These are phyloP conservation scores for Venturia pyrina DNA, from an alignment of 2,329 filamentous ascomycete genomes.

Conservation along the genomic window DNA sequence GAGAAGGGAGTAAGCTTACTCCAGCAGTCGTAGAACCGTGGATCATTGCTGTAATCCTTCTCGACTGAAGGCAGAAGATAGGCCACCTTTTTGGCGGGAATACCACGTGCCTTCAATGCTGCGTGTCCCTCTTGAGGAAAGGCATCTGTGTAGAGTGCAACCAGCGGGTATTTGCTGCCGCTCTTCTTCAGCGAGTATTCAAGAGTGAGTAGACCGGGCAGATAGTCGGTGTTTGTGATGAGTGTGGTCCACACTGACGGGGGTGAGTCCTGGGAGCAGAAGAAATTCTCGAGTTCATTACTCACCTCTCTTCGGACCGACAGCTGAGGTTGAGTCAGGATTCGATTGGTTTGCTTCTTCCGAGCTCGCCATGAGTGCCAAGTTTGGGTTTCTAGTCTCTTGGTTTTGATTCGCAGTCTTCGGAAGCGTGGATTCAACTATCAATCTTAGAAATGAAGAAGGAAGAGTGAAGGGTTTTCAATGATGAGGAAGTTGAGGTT, in stretches of 20 bases:
- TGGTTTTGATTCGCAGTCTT: too few species aligned
- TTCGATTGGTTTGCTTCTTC: conserved; percentile 8
- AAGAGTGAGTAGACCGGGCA: conserved; percentile 73
- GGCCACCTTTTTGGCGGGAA: conserved; percentile 59
- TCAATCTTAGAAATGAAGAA: too few species aligned
- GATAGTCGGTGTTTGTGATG: conserved; percentile 75
- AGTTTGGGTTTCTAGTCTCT: background rate
- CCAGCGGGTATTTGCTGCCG: conserved; percentile 61
- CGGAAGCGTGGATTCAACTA: too few species aligned
- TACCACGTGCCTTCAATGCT: conserved; percentile 59
- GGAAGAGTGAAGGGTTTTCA: too few species aligned
- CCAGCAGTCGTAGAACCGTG: conserved; percentile 85
- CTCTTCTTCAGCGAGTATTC: conserved; percentile 61
- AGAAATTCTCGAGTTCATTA: background rate
- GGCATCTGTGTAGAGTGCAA: conserved; percentile 72
- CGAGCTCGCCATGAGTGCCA: background rate
- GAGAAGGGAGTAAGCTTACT: conserved; percentile 74
- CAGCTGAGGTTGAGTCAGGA: conserved; percentile 19
- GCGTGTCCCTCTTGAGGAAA: conserved; percentile 59
- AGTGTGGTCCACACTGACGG: conserved; percentile 71
- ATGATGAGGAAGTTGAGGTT: background rate
- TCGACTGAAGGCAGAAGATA: conserved; percentile 58
- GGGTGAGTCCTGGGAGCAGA: background rate
- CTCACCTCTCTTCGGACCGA: conserved; percentile 28
- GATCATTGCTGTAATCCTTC: conserved; percentile 65